Percentiles rank a stretch among this genome's conserved stretches.
These are phyloP conservation scores for Kwoniella shandongensis DNA, from an alignment of 768 basidiomycete species.

Conservation along the genomic window DNA sequence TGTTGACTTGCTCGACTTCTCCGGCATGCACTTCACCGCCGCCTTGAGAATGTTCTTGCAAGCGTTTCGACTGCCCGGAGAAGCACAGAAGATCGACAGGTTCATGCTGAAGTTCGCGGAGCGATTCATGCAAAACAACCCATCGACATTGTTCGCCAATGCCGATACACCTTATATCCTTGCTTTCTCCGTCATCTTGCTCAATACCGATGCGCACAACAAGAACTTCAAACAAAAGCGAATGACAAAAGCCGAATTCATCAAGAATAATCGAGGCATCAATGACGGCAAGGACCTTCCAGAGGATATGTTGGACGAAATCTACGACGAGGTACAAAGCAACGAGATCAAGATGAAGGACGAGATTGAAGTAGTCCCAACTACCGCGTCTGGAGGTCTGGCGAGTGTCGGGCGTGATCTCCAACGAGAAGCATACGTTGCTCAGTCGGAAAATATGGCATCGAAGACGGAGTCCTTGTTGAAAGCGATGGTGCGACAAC, in stretches of 20 bases:
- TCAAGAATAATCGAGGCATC: conserved; percentile 94
- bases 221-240: conserved; percentile 83
- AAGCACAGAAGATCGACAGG: conserved; percentile 97
- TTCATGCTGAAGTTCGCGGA: conserved; percentile 99
- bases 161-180: conserved; percentile 95
- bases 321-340: conserved; percentile 84
- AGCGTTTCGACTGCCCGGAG: conserved; percentile 93
- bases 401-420: conserved; percentile 90
- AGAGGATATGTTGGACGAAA: conserved; percentile 71
- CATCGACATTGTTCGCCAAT: conserved; percentile 82
- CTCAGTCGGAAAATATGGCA: conserved; percentile 94
- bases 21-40: conserved; percentile 75
- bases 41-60: conserved; percentile 88
- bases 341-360: conserved; percentile 99
- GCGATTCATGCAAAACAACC: conserved; percentile 86
- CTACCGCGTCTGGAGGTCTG: conserved; percentile 58
- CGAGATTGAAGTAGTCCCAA: conserved; percentile 66
- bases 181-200: conserved; percentile 90
- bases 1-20: conserved; percentile 87
- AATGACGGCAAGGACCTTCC: conserved; percentile 87
- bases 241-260: conserved; percentile 88
- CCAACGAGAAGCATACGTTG: conserved; percentile 91
- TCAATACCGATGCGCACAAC: conserved; percentile 96
- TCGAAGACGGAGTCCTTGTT: conserved; percentile 97
- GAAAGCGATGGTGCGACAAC: conserved; percentile 84